Percentiles rank a stretch among this genome's conserved stretches.
Conservation (phyloP, 2,329 filamentous ascomycete genomes). For the Epichloe typhina region DNA sequence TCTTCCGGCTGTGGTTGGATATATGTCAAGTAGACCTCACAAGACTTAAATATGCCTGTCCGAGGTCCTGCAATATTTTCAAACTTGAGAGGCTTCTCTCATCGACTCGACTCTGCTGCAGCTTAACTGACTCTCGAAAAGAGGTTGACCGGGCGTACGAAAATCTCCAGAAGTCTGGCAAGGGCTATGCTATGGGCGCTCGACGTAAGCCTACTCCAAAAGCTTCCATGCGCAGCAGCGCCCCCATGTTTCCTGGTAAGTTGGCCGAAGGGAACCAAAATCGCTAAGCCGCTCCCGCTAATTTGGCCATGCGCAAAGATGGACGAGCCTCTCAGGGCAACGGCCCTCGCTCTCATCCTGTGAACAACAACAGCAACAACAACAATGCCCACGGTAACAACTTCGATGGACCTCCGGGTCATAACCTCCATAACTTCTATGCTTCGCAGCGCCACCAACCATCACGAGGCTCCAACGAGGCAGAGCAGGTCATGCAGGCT, state of each 20-base stretch:
- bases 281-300: conserved; percentile 10
- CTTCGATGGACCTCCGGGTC: conserved; percentile 59
- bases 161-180: conserved; percentile 92
- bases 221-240: conserved; percentile 4
- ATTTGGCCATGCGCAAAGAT: conserved; percentile 35
- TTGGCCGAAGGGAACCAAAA: not conserved
- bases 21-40: not conserved
- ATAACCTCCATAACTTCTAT: conserved; percentile 84
- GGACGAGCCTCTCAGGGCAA: conserved; percentile 53
- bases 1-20: not conserved
- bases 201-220: conserved; percentile 51
- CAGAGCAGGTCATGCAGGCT: conserved; percentile 97
- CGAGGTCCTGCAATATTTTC: not conserved
- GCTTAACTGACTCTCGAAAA: conserved; percentile 23
- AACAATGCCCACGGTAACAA: conserved; percentile 47
- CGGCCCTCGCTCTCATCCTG: conserved; percentile 64
- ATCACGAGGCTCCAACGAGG: conserved; percentile 72
- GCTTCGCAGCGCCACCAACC: conserved; percentile 83
- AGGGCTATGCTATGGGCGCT: conserved; percentile 61
- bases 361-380: conserved; percentile 55
- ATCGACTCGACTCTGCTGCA: not conserved
- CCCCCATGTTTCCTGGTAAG: conserved; percentile 6
- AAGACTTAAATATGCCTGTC: not conserved
- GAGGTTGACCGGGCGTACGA: conserved; percentile 95
- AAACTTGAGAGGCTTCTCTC: not conserved